A percentile compares a stretch with the other conserved stretches of the same genome.
These are phyloP conservation scores for Aspergillus fischeri DNA, from an alignment of 2,329 filamentous ascomycete species.

Conservation along the genomic window DNA sequence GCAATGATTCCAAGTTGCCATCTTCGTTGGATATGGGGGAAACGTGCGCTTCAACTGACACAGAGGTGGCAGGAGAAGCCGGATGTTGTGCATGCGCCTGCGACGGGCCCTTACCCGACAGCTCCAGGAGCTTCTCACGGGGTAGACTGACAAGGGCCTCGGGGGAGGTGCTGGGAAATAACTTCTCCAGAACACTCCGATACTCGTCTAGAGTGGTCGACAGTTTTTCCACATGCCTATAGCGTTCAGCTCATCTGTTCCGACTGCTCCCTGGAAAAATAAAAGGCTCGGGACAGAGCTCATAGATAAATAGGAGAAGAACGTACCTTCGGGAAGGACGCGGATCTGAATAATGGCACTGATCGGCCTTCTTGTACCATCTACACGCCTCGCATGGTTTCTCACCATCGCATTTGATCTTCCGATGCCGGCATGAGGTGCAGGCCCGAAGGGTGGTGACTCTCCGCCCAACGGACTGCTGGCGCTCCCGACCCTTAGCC, in stretches of 20 bases:
- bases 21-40: constrained; percentile 45
- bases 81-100: constrained; percentile 33
- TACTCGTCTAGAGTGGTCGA: constrained; percentile 65
- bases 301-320: constrained; percentile 1
- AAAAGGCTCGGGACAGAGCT: neutral
- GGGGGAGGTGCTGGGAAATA: constrained; percentile 59
- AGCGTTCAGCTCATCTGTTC: neutral
- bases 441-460: constrained; percentile 53
- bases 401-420: constrained; percentile 78
- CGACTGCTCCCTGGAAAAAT: neutral
- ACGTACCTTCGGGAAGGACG: constrained; percentile 72
- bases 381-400: constrained; percentile 79
- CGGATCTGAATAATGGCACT: constrained; percentile 77
- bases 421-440: constrained; percentile 72
- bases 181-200: constrained; percentile 56
- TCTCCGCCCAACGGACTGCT: constrained; percentile 30
- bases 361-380: constrained; percentile 74
- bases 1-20: constrained; percentile 57
- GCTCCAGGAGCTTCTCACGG: constrained; percentile 56
- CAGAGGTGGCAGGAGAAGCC: constrained; percentile 45
- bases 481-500: constrained; percentile 30
- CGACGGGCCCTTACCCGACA: constrained; percentile 39
- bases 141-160: constrained; percentile 50
- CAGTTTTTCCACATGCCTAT: constrained; percentile 50
- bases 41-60: constrained; percentile 41